A percentile compares a stretch with the other conserved stretches of the same genome.
Evolutionary conservation across 2,329 filamentous ascomycete genomes (phyloP).

Genomic region (Fusarium austroafricanum): DNA sequence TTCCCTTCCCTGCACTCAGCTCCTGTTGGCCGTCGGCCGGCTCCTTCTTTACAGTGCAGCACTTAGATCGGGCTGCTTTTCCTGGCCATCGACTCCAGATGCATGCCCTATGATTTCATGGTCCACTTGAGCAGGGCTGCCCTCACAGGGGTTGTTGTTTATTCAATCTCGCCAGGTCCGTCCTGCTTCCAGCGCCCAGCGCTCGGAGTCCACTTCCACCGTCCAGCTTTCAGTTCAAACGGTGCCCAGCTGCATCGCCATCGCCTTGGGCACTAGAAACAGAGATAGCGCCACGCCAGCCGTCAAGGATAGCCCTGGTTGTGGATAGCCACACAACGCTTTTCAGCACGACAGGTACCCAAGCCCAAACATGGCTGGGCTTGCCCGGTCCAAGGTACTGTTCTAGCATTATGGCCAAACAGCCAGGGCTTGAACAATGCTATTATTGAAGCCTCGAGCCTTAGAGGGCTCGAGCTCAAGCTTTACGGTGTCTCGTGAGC

Average conservation of each 20-base stretch:
- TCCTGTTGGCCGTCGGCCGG: constrained; percentile 13
- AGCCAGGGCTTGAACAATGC: constrained; percentile 23
- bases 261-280: constrained; percentile 30
- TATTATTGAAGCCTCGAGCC: constrained; percentile 21
- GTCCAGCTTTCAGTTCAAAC: constrained; percentile 33
- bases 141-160: constrained; percentile 38
- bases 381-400: constrained; percentile 39
- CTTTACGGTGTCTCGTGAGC: constrained; percentile 19
- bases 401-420: constrained; percentile 15
- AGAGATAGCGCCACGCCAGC: constrained; percentile 41
- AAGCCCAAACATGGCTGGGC: constrained; percentile 34
- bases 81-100: constrained; percentile 41
- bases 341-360: constrained; percentile 41
- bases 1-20: constrained; percentile 27
- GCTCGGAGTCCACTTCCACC: constrained; percentile 21
- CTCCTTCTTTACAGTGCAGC: constrained; percentile 22
- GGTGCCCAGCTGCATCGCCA: constrained; percentile 35
- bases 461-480: constrained; percentile 2
- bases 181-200: constrained; percentile 44
- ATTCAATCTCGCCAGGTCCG: constrained; percentile 41
- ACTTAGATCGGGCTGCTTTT: constrained; percentile 39
- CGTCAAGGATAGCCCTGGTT: constrained; percentile 43
- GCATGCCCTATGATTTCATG: constrained; percentile 49
- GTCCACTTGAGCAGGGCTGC: constrained; percentile 44
- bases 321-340: constrained; percentile 36